Conservation (phyloP, 2,329 filamentous ascomycete genomes). For the Nannizziopsis barbatae region DNA sequence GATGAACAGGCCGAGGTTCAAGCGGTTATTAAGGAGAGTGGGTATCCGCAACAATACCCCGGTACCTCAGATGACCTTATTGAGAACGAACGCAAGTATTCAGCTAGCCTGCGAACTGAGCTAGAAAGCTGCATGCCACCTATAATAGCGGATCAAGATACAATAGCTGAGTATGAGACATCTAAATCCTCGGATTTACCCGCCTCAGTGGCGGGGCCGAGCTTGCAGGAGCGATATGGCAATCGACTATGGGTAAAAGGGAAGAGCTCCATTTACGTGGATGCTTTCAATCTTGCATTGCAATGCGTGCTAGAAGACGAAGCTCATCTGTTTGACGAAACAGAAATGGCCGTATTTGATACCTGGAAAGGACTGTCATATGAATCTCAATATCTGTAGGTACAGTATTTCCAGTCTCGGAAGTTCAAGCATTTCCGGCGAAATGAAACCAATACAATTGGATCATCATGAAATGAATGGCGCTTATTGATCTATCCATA, state of each 20-base stretch:
- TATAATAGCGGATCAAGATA: constrained; percentile 55
- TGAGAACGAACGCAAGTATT: constrained; percentile 6
- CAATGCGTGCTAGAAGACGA: constrained; percentile 85
- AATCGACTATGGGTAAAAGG: constrained; percentile 58
- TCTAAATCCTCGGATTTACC: constrained; percentile 47
- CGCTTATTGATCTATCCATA: constrained; percentile 27
- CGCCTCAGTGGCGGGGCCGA: constrained; percentile 29
- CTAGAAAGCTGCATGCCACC: constrained; percentile 61
- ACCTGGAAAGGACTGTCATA: constrained; percentile 65
- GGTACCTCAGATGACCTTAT: constrained; percentile 21
- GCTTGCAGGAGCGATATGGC: constrained; percentile 30
- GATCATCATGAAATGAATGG: not conserved
- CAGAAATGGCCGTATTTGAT: constrained; percentile 64
- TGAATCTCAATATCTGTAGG: constrained; percentile 81
- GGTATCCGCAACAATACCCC: not conserved
- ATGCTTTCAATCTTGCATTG: constrained; percentile 88
- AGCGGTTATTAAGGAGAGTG: not conserved
- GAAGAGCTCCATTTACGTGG: constrained; percentile 85
- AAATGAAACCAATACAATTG: not conserved
- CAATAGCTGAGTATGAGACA: constrained; percentile 68
- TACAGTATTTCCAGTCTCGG: constrained; percentile 12
- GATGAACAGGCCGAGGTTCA: not conserved
- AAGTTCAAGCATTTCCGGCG: not conserved
- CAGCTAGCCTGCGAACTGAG: constrained; percentile 45
- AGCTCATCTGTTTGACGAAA: constrained; percentile 70